Base-by-base conservation (phyloP, 371 early-diverging fungal species). In the Basidiobolus meristosporus region DNA sequence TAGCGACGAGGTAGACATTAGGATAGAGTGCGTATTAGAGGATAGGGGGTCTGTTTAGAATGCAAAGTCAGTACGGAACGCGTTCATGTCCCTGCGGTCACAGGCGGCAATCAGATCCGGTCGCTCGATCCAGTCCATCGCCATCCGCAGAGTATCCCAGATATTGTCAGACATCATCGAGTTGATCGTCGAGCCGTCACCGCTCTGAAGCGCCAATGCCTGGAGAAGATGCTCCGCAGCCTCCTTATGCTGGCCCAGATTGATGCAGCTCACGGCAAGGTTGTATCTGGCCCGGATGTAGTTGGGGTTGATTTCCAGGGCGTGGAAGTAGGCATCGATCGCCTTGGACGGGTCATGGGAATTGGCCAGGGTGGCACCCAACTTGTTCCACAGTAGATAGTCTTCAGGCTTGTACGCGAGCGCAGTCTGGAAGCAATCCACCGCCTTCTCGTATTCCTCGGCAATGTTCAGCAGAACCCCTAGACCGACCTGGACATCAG, bases 361-460 rank as follows among this genome's bases (percentile, higher is more conserved):
- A 51, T 95, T 95, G 22, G 96, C 95, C 29, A 89, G 64, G 0
- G 95, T 97, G 0, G 98, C 98, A 14, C 95, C 98, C 23, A 93
- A 68, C 48, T 81, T 84, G 66, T 93, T 93, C 90, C 91, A 97
- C 34, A 92, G 65, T 50, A 86, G 61, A 57, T 90, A 91, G 52
- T 96, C 92, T 57, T 83, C 66, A 2, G 96, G 95, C 28, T 81
- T 56, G 15, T 65, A 67, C n/a, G 73, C 65, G 23, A 97, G 54
- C 22, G 96, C 92, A 1, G 93, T 73, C 37, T 79, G 72, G 67
- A 97, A 97, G 50, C 98, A 97, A 56, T 97, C 98, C 2, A 90
- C 72, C 0, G 96, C 90, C 60, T 95, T 95, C 23, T 69, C 68
- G 45, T 82, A 92, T 43, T 95, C 91, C 26, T 77, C 70, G 1